Evolutionary conservation across 1,284 basidiomycete genomes (phyloP).

Genomic region (Blastosporella zonata): DNA sequence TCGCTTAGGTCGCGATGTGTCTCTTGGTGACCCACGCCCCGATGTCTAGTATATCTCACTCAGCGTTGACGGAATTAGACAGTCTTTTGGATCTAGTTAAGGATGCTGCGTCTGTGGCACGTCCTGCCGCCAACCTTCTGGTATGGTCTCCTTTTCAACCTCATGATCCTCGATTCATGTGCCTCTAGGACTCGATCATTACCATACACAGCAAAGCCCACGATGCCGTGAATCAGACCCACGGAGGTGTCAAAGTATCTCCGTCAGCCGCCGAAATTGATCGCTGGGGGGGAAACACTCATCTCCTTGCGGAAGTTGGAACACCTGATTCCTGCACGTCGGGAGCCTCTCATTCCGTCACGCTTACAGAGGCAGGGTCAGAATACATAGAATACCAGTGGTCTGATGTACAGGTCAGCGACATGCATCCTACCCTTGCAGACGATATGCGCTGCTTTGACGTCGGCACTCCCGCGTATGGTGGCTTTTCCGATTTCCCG

Average conservation of each 20-base stretch:
- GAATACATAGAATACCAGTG: too few relatives aligned
- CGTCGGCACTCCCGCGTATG: conserved; percentile 16
- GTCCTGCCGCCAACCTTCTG: conserved; percentile 43
- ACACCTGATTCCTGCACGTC: conserved; percentile 5
- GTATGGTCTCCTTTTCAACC: not conserved
- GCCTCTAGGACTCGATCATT: conserved; percentile 44
- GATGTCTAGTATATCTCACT: conserved; percentile 48
- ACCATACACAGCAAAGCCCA: conserved; percentile 52
- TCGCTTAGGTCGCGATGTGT: conserved; percentile 61
- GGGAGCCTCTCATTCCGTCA: conserved; percentile 20
- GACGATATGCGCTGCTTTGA: conserved; percentile 29
- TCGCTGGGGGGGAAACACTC: conserved; percentile 60
- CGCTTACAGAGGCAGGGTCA: conserved; percentile 8
- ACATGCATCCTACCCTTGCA: conserved; percentile 29
- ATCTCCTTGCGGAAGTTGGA: conserved; percentile 32
- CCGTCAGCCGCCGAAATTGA: conserved; percentile 49
- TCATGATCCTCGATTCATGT: conserved; percentile 1
- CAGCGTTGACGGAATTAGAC: conserved; percentile 59
- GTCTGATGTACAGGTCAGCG: conserved; percentile 9
- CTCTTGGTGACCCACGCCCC: conserved; percentile 59
- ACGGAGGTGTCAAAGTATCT: conserved; percentile 27
- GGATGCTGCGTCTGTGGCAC: conserved; percentile 43
- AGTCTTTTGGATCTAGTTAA: conserved; percentile 48
- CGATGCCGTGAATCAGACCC: conserved; percentile 39
- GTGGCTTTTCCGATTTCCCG: conserved; percentile 26